Percentiles rank a stretch among this genome's conserved stretches.
Evolutionary conservation across 768 basidiomycete species (phyloP).

Genomic region (Russula griseocarnosa): DNA sequence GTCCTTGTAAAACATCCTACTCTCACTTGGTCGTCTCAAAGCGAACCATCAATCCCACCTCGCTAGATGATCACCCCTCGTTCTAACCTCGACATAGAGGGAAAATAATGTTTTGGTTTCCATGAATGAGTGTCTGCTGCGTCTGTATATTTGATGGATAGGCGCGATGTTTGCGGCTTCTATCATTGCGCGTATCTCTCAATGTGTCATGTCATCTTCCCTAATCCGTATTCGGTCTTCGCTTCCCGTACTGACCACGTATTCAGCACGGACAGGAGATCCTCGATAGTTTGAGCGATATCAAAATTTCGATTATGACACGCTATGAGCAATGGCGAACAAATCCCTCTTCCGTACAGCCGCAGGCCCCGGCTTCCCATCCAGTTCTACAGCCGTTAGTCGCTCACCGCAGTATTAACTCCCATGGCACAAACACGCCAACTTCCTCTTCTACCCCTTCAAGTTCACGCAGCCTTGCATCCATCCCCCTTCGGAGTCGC

Average conservation of each 20-base stretch:
- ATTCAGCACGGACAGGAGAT: conserved; percentile 72
- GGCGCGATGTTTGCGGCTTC: neutral
- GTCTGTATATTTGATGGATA: neutral
- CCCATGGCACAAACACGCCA: conserved; percentile 15
- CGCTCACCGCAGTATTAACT: neutral
- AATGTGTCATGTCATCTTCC: neutral
- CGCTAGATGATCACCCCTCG: neutral
- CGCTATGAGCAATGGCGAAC: conserved; percentile 59
- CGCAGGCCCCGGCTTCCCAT: neutral
- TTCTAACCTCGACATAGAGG: neutral
- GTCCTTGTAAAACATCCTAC: neutral
- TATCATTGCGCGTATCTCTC: neutral
- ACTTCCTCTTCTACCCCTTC: conserved; percentile 27
- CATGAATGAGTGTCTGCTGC: neutral
- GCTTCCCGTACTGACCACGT: conserved; percentile 23
- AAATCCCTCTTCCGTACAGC: conserved; percentile 22
- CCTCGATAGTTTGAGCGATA: conserved; percentile 56
- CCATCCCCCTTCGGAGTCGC: conserved; percentile 19
- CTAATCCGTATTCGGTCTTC: conserved; percentile 3
- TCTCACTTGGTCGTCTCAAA: neutral
- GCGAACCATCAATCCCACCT: neutral
- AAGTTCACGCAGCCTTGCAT: conserved; percentile 25
- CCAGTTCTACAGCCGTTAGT: neutral
- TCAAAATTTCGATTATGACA: conserved; percentile 62
- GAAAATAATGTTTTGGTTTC: neutral